phyloP scores from a whole-genome alignment of 2,329 filamentous ascomycete species.

The Cladosporium sp. region DNA sequence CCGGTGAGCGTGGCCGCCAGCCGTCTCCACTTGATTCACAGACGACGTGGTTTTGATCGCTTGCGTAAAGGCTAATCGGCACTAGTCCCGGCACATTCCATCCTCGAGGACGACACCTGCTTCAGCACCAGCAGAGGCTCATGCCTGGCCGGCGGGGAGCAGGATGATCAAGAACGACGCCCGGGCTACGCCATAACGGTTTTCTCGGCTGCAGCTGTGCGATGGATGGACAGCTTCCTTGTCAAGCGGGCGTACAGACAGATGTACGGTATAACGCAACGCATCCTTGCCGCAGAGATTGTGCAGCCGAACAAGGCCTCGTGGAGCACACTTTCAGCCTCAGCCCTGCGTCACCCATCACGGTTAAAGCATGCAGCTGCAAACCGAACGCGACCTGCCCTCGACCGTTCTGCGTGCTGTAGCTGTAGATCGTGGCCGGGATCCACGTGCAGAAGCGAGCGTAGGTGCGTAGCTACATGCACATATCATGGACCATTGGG shows the following conservation, averaged over 20 bases:
- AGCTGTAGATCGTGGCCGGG: conserved; percentile 11
- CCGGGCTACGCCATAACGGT: conserved; percentile 16
- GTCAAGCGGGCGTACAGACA: background rate
- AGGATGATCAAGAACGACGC: conserved; percentile 20
- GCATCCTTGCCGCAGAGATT: background rate
- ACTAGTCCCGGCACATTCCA: conserved; percentile 20
- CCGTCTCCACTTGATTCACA: conserved; percentile 18
- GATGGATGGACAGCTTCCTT: background rate
- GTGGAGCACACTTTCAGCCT: conserved; percentile 21
- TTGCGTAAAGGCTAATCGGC: conserved; percentile 21
- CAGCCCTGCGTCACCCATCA: conserved; percentile 18
- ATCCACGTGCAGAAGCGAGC: conserved; percentile 20
- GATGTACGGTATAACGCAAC: background rate
- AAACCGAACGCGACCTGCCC: conserved; percentile 19
- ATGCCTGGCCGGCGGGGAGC: background rate
- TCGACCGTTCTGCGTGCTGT: conserved; percentile 5
- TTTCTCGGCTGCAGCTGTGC: conserved; percentile 13
- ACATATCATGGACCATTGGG: background rate
- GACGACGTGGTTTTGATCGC: conserved; percentile 18
- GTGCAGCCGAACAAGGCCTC: background rate
- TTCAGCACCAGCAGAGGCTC: background rate
- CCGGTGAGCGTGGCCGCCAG: background rate
- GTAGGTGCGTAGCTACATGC: background rate
- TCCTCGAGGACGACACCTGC: conserved; percentile 3
- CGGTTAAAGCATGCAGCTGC: conserved; percentile 2